Base-by-base conservation (phyloP, 2,329 filamentous ascomycete species). In the Pyrenophora teres region DNA sequence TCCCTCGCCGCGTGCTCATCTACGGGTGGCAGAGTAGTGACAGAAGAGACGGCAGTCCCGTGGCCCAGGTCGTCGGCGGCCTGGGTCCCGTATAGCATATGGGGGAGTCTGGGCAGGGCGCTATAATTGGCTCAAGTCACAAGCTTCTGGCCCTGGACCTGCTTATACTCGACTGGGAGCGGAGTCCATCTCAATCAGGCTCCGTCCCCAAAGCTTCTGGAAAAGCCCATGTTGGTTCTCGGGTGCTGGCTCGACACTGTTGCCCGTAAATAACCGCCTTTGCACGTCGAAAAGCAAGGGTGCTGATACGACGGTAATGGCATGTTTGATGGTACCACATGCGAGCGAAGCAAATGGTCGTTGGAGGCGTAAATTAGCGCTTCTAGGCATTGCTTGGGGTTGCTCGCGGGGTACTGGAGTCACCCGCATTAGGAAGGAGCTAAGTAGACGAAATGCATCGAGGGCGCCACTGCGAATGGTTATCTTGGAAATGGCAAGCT, bases 401-500 rank as follows among this genome's bases (percentile, higher is more conserved):
- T 43, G 39, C 38, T 46, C 33, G 53, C 53, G 49, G 45, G 49
- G 49, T 52, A 43, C 8, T 35, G 46, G 41, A 46, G 40, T 46
- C 30, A n/a, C 16, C 54, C 31, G 19, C 12, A 35, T 54, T 57
- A 57, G 47, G 52, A 47, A 57, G 47, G 51, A 57, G 54, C 35
- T 25, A 47, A 44, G 42, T 39, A 25, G 16, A 32, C 36, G 43
- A 9, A 44, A 25, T 43, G 46, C 40, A 46, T 46, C 36, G 36
- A 42, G 45, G 46, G 50, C 54, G 54, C 50, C 51, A 57, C 51
- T 35, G 46, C 43, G 25, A 51, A 46, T 50, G 23, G 46, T 51
- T 54, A 46, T 57, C 54, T 54, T 51, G 51, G 41, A 39, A 16
- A 23, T 19, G 31, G 51, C 50, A 57, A 57, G 54, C 54, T 51